Conservation (phyloP, 768 basidiomycete genomes). For the Suillus bovinus region DNA sequence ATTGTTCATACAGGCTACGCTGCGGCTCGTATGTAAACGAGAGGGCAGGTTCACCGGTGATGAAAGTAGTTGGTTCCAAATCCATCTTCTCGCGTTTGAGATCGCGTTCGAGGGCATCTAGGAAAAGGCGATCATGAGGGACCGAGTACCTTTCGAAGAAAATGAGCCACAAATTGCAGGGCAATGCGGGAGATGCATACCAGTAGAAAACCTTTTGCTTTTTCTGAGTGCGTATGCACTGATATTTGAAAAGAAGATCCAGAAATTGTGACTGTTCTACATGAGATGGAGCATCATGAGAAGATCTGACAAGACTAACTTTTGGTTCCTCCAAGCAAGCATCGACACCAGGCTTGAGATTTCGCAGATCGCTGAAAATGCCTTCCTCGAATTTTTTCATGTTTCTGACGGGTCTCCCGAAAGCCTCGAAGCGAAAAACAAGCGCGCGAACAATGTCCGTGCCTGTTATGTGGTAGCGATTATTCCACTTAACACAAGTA, state of each 20-base stretch:
- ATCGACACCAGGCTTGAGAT: constrained; percentile 91
- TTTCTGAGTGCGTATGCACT: constrained; percentile 97
- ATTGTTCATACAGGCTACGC: constrained; percentile 87
- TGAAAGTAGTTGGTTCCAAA: constrained; percentile 77
- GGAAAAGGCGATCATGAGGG: constrained; percentile 94
- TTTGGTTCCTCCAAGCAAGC: constrained; percentile 97
- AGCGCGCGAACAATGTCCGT: constrained; percentile 96
- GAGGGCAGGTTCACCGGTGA: constrained; percentile 78
- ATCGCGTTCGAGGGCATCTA: constrained; percentile 95
- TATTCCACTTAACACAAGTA: constrained; percentile 89
- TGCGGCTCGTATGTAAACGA: constrained; percentile 90
- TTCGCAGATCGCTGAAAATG: constrained; percentile 89
- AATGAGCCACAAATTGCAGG: constrained; percentile 1
- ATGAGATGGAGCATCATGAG: constrained; percentile 11
- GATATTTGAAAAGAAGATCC: constrained; percentile 92
- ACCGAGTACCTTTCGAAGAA: constrained; percentile 79
- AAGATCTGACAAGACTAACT: constrained; percentile 42
- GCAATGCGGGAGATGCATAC: constrained; percentile 37
- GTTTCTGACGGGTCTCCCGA: constrained; percentile 86
- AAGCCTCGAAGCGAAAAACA: constrained; percentile 93
- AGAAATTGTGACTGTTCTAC: constrained; percentile 78
- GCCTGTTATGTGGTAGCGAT: constrained; percentile 91
- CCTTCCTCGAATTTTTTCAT: constrained; percentile 99
- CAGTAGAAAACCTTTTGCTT: constrained; percentile 99
- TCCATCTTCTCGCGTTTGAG: constrained; percentile 95